Base-by-base conservation (phyloP, 1,139 yeast genomes). In the Pichia sorboxylosa region DNA sequence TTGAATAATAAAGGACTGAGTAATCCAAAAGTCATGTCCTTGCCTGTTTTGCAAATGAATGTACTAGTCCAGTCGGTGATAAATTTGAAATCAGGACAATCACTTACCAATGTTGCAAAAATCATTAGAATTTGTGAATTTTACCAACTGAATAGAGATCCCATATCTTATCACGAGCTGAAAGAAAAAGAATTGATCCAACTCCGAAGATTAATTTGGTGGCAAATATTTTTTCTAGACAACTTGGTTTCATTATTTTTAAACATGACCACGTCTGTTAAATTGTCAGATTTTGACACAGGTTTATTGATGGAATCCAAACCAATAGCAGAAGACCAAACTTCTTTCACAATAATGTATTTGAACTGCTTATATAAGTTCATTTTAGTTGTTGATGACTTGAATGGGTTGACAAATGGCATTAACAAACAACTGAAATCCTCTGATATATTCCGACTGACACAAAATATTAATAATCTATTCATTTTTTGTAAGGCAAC, bases 201-300 rank as follows among this genome's bases (percentile, higher is more conserved):
- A 37, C 59, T 65, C 31, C 59, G 77, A 48, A 58, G 81, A 45
- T 47, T 71, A 34, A 48, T 74, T 13, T 74, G 81, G 80, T 74
- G 80, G 79, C 73, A 71, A 24, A 69, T 73, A 5, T 72, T 72
- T 43, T 71, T 72, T 13, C 54, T 74, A 34, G 82, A 74, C 47
- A 66, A 73, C 4, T 56, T 71, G 35, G 67, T 75, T 3, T 66
- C 78, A 18, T 67, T 71, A 40, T 72, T 72, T 41, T 66, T 69
- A 33, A 67, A 74, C 46, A 52, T 72, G 24, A 67, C 75, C 0
- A 81, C 82, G 1, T 62, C 69, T 21, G 69, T 76, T 37, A 60
- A 61, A 40, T 54, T 60, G 34, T 69, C 64, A 29, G 77, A 72
- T 43, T 71, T 69, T 49, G 75, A 73, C 43, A 76, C 76, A 35